phyloP scores from a whole-genome alignment of 495 filamentous ascomycete genomes.

The Lophium mytilinum region DNA sequence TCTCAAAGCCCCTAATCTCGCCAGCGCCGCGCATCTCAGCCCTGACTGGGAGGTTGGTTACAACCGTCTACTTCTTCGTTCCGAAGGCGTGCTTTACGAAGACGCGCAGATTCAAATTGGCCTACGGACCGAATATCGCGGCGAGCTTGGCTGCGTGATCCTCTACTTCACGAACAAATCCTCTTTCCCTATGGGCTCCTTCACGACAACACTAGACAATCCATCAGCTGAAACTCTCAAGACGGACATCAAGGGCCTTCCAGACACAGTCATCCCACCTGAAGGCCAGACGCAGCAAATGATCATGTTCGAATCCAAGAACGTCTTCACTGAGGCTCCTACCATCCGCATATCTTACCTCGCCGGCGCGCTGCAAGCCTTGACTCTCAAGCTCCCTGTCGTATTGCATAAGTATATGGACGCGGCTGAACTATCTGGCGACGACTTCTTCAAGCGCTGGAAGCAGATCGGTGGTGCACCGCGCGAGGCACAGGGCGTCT shows the following conservation, averaged over 20 bases:
- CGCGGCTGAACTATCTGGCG: conserved; percentile 66
- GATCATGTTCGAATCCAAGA: conserved; percentile 81
- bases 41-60: conserved; percentile 93
- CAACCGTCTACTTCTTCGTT: conserved; percentile 66
- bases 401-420: conserved; percentile 95
- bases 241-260: conserved; percentile 76
- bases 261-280: conserved; percentile 70
- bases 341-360: conserved; percentile 92
- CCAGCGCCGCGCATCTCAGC: conserved; percentile 82
- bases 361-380: conserved; percentile 84
- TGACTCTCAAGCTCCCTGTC: conserved; percentile 86
- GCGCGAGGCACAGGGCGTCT: conserved; percentile 79
- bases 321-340: conserved; percentile 73
- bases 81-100: conserved; percentile 88
- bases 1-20: conserved; percentile 68
- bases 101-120: conserved; percentile 92
- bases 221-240: conserved; percentile 59
- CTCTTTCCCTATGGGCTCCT: conserved; percentile 68
- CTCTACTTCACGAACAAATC: conserved; percentile 94
- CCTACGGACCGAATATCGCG: conserved; percentile 86
- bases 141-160: conserved; percentile 87
- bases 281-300: conserved; percentile 84
- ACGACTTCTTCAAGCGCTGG: conserved; percentile 99
- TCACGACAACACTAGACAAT: conserved; percentile 92
- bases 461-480: conserved; percentile 89